Evolutionary conservation across 768 basidiomycete genomes (phyloP).

Genomic region (Pleurotus eryngii): DNA sequence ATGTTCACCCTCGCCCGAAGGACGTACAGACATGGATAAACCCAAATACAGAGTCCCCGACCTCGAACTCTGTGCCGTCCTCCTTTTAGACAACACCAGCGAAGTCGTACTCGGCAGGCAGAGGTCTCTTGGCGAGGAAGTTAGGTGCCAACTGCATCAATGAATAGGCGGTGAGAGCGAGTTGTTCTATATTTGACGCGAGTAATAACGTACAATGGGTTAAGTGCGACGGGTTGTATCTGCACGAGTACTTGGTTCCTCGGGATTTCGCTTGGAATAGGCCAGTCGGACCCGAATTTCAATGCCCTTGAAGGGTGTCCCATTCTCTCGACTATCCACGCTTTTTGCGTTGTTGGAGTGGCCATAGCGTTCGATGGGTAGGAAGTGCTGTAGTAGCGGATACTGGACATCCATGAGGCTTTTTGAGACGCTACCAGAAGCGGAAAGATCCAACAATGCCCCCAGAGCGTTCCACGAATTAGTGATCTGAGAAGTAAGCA

Average conservation of each 20-base stretch:
- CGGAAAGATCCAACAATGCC: too few species aligned
- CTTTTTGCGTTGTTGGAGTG: too few species aligned
- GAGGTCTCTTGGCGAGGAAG: slow-evolving; percentile 43
- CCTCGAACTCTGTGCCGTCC: slow-evolving; percentile 47
- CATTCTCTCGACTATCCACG: background rate
- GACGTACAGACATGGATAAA: slow-evolving; percentile 32
- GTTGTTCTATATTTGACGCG: background rate
- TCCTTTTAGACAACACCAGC: slow-evolving; percentile 58
- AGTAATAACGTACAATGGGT: slow-evolving; percentile 51
- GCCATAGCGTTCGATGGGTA: too few species aligned
- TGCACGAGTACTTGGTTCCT: slow-evolving; percentile 48
- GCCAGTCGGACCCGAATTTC: slow-evolving; percentile 14
- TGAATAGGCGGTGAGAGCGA: background rate
- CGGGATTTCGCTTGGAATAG: slow-evolving; percentile 18
- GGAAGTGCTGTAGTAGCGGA: too few species aligned
- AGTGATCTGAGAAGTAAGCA: too few species aligned
- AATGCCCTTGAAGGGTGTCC: background rate
- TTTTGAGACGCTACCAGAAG: too few species aligned
- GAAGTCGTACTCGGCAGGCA: slow-evolving; percentile 58
- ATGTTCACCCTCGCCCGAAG: too few species aligned
- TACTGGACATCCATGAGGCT: too few species aligned
- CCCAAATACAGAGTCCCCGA: slow-evolving; percentile 67
- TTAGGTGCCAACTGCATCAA: slow-evolving; percentile 15
- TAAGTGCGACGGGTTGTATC: slow-evolving; percentile 28
- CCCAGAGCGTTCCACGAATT: too few species aligned